Conservation (phyloP, 2,329 filamentous ascomycete species). For the Diaporthe vaccinii region DNA sequence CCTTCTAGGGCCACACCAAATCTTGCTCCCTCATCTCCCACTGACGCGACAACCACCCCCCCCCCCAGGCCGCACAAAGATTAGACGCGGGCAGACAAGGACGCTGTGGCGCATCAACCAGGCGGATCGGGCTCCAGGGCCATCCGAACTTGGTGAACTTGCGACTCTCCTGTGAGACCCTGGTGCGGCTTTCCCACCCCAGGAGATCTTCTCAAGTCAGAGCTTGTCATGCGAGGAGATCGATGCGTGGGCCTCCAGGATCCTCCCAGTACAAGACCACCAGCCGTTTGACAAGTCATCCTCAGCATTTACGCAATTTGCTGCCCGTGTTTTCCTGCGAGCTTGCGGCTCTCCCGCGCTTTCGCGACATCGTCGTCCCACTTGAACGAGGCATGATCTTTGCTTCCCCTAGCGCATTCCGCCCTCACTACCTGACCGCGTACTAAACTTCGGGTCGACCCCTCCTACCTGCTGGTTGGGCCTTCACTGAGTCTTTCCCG, state of each 20-base stretch:
- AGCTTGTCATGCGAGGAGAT: slow-evolving; percentile 42
- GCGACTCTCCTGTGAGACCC: slow-evolving; percentile 51
- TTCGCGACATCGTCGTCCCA: slow-evolving; percentile 43
- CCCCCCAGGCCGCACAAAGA: slow-evolving; percentile 37
- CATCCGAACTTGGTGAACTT: slow-evolving; percentile 41
- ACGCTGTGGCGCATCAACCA: slow-evolving; percentile 40
- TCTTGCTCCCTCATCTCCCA: slow-evolving; percentile 36
- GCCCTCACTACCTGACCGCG: slow-evolving; percentile 35
- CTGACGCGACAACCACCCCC: slow-evolving; percentile 36
- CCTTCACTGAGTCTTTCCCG: slow-evolving; percentile 34
- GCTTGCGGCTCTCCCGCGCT: slow-evolving; percentile 41
- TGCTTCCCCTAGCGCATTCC: slow-evolving; percentile 39
- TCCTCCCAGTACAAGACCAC: slow-evolving; percentile 45
- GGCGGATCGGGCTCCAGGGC: slow-evolving; percentile 36
- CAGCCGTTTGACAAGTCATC: slow-evolving; percentile 44
- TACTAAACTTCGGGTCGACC: slow-evolving; percentile 40
- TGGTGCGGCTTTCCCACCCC: slow-evolving; percentile 57
- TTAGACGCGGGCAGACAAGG: slow-evolving; percentile 37
- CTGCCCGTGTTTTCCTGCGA: slow-evolving; percentile 44
- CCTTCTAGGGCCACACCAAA: slow-evolving; percentile 39
- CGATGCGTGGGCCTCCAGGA: slow-evolving; percentile 45
- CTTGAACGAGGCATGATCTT: slow-evolving; percentile 40
- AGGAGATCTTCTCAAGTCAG: slow-evolving; percentile 43
- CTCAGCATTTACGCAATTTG: slow-evolving; percentile 43
- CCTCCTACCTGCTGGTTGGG: slow-evolving; percentile 28